Percentiles rank a stretch among this genome's conserved stretches.
Evolutionary conservation across 2,329 filamentous ascomycete genomes (phyloP).

Genomic region (Tolypocladium ovalisporum): DNA sequence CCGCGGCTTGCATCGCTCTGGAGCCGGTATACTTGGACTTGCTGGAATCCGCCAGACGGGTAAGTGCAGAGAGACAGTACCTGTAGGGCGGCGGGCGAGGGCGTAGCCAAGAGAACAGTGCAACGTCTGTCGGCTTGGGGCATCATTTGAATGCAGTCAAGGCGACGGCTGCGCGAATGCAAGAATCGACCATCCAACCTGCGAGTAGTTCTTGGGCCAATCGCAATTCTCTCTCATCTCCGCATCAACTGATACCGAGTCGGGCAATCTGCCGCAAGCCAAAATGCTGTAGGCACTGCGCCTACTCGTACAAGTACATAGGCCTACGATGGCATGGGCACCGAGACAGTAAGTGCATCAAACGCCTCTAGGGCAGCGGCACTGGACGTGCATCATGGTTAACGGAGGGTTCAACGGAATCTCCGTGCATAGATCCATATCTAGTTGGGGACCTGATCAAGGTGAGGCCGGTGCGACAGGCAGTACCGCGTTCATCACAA

Average conservation of each 20-base stretch:
- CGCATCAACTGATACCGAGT: background rate
- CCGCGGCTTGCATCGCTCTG: too few relatives aligned
- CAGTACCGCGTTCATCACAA: background rate
- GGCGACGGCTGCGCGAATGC: too few relatives aligned
- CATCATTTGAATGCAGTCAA: too few relatives aligned
- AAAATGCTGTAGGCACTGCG: background rate
- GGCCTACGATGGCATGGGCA: too few relatives aligned
- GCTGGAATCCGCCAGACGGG: too few relatives aligned
- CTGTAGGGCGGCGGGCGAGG: too few relatives aligned
- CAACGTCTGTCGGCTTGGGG: too few relatives aligned
- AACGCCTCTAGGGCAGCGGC: background rate
- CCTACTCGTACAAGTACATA: background rate
- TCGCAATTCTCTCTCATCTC: background rate
- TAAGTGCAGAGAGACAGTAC: too few relatives aligned
- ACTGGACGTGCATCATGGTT: background rate
- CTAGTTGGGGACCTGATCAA: background rate
- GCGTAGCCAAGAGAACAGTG: too few relatives aligned
- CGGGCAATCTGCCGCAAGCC: background rate
- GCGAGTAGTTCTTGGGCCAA: too few relatives aligned
- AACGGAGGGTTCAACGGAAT: background rate
- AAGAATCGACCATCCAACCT: too few relatives aligned
- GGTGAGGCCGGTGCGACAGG: background rate
- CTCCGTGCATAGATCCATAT: background rate
- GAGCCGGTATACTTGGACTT: too few relatives aligned
- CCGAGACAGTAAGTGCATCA: slow-evolving; percentile 1